Base-by-base conservation (phyloP, 129 eudicot species). In the Saposhnikovia divaricata region DNA sequence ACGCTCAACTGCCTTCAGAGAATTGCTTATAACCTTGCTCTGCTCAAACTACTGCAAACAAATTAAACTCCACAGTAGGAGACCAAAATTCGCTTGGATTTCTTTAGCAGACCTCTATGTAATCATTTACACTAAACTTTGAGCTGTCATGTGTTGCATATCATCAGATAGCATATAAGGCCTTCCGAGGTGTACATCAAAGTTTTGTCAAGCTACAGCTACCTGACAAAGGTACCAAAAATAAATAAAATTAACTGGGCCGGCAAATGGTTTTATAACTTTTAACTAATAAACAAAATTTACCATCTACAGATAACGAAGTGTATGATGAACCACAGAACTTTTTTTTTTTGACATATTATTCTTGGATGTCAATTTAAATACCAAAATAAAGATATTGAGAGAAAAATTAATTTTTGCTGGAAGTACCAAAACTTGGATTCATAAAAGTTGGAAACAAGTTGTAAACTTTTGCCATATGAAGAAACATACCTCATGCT, bases 401-500 rank as follows among this genome's bases (percentile, higher is more conserved):
- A 50, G 1, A 50, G 57, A 50, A 50, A 15, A 5, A 15, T 15
- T 11, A 57, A 8, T 0, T 57, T 23, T 23, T 3, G 31, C 6
- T 63, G 27, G 23, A 55, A 55, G 12, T 9, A 63, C 38, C 38
- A 39, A 42, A 40, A 72, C 25, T 31, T 31, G 34, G 34, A 72
- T 21, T 43, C 77, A 39, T 9, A 3, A 34, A 43, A 44, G 23
- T 44, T 44, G 31, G 15, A 74, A 73, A 74, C 55, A 73, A 73
- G 21, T 44, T 74, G 47, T 11, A 21, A 21, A 4, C 9, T 72
- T 75, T 46, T 75, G 61, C 53, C 19, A 73, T 10, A 42, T 75
- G 40, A 77, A 72, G 63, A 61, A n/a, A 85, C 82, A 57, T 82
- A 87, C 86, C 88, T 15, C 79, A 45, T 84, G 63, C 79, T 80